phyloP scores from a whole-genome alignment of 1,284 basidiomycete species.

The Neolentinus lepideus region DNA sequence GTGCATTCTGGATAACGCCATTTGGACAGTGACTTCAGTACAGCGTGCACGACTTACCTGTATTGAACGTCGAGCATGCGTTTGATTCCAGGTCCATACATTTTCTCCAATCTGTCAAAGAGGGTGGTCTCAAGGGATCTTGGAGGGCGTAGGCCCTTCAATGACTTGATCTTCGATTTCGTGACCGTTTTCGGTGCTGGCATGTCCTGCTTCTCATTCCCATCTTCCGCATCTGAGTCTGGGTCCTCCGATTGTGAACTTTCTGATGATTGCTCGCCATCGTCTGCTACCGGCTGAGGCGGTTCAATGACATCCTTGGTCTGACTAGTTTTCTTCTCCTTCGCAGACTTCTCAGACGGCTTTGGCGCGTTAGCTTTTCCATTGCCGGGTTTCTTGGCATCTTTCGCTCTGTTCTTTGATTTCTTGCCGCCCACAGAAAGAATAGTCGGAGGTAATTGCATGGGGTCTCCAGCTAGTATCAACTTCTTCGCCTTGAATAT shows the following conservation, averaged over 20 bases:
- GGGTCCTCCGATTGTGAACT: neutral
- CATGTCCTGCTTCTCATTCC: neutral
- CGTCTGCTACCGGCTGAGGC: neutral
- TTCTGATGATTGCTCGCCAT: neutral
- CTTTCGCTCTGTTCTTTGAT: conserved; percentile 22
- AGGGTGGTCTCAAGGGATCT: conserved; percentile 82
- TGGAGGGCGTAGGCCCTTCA: conserved; percentile 47
- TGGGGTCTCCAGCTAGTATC: conserved; percentile 85
- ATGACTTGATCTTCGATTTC: conserved; percentile 14
- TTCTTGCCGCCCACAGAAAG: conserved; percentile 47
- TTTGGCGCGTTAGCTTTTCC: no score
- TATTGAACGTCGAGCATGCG: conserved; percentile 85
- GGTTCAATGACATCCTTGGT: neutral
- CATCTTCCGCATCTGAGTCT: neutral
- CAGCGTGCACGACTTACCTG: conserved; percentile 41
- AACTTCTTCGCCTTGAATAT: conserved; percentile 86
- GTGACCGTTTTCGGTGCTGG: conserved; percentile 9
- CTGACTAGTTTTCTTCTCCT: neutral
- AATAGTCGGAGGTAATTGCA: conserved; percentile 92
- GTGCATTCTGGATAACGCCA: conserved; percentile 65
- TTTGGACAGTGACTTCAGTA: neutral
- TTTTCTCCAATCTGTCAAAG: conserved; percentile 84
- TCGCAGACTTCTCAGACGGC: neutral
- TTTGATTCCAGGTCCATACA: conserved; percentile 83
- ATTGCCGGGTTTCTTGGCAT: conserved; percentile 5